A percentile compares a stretch with the other conserved stretches of the same genome.
These are phyloP conservation scores for Dimocarpus longan DNA, from an alignment of 345 rosid species.

Conservation along the genomic window DNA sequence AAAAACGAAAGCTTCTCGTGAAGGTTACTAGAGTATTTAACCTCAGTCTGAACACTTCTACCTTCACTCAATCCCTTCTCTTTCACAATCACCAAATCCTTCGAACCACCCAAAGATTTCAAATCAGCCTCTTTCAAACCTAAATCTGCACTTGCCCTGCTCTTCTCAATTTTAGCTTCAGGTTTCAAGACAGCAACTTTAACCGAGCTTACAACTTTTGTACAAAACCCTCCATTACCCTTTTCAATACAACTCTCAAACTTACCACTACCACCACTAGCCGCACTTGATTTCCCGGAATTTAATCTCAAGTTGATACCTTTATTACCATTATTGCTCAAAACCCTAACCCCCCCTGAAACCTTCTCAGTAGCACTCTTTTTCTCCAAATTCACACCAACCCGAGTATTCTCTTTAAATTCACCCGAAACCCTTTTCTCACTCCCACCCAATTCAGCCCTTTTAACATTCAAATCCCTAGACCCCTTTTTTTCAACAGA, in stretches of 20 bases:
- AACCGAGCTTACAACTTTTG: constrained; percentile 20
- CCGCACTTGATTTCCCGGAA: constrained; percentile 28
- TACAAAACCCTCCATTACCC: constrained; percentile 23
- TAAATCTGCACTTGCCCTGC: constrained; percentile 18
- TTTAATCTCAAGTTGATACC: constrained; percentile 24
- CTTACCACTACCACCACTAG: constrained; percentile 18
- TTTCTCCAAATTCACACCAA: constrained; percentile 34
- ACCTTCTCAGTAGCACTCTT: constrained; percentile 30
- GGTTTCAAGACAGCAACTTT: constrained; percentile 29
- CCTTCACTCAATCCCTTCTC: constrained; percentile 39
- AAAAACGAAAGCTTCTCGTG: constrained; percentile 96
- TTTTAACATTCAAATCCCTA: constrained; percentile 21
- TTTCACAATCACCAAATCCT: constrained; percentile 43
- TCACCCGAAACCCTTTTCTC: constrained; percentile 33
- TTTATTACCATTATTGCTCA: constrained; percentile 19
- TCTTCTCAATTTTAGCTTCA: constrained; percentile 30
- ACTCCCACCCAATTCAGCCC: constrained; percentile 28
- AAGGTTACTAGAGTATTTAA: constrained; percentile 66
- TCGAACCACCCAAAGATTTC: constrained; percentile 33
- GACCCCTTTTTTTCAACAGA: constrained; percentile 35
- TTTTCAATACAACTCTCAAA: constrained; percentile 17
- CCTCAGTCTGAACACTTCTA: constrained; percentile 17
- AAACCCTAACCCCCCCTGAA: constrained; percentile 20
- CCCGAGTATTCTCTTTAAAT: constrained; percentile 41
- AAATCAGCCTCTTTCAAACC: constrained; percentile 25